These are phyloP conservation scores for Nannizzia gypsea DNA, from an alignment of 2,329 filamentous ascomycete genomes.

Conservation along the genomic window DNA sequence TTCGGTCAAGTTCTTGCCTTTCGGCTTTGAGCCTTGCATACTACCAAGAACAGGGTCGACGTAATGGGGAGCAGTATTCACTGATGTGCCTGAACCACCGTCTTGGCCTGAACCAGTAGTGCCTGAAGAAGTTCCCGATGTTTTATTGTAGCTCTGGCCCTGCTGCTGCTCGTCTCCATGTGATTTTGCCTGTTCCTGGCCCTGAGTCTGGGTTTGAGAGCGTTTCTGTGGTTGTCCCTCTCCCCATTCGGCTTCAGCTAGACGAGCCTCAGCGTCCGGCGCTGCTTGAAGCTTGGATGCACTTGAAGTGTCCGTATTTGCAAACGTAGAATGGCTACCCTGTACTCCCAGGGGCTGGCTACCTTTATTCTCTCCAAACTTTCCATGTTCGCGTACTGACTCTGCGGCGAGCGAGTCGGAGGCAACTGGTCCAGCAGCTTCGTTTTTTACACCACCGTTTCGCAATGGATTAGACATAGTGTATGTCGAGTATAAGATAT, in stretches of 20 bases:
- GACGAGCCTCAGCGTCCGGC: constrained; percentile 34
- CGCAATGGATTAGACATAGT: constrained; percentile 38
- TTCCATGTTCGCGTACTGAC: constrained; percentile 49
- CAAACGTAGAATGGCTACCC: constrained; percentile 43
- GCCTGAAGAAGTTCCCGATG: neutral
- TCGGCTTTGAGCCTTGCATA: constrained; percentile 29
- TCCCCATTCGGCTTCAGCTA: constrained; percentile 23
- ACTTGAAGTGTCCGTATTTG: constrained; percentile 44
- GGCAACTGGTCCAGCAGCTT: constrained; percentile 52
- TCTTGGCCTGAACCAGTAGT: neutral
- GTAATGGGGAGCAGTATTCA: constrained; percentile 29
- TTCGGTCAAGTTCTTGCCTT: constrained; percentile 42
- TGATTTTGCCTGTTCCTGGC: constrained; percentile 19
- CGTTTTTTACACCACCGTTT: constrained; percentile 39
- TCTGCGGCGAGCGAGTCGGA: constrained; percentile 66
- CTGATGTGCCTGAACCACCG: constrained; percentile 18
- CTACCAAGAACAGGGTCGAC: constrained; percentile 25
- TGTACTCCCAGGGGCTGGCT: constrained; percentile 40
- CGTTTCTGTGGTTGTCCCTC: constrained; percentile 18
- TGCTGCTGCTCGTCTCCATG: neutral
- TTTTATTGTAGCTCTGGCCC: constrained; percentile 8
- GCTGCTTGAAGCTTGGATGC: constrained; percentile 42
- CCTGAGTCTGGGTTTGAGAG: constrained; percentile 11
- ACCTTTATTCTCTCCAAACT: constrained; percentile 49
- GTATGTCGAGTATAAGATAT: neutral